These are phyloP conservation scores for Leucocoprinus birnbaumii DNA, from an alignment of 768 basidiomycete genomes.

Conservation along the genomic window DNA sequence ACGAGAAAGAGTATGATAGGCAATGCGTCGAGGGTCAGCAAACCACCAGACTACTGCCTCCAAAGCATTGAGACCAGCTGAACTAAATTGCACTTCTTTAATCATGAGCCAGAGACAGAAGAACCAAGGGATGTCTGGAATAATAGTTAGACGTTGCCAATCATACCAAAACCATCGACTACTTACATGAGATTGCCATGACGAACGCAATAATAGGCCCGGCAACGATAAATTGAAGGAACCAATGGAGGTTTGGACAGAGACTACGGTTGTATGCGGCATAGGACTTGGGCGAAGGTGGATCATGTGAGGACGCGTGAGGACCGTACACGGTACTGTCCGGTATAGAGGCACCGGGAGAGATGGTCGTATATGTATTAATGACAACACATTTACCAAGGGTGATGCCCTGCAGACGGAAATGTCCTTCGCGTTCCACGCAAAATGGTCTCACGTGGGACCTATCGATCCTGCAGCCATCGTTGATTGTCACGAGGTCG, in stretches of 20 bases:
- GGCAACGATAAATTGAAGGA: slow-evolving; percentile 33
- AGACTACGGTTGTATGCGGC: slow-evolving; percentile 38
- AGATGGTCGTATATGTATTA: slow-evolving; percentile 42
- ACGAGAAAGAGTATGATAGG: slow-evolving; percentile 36
- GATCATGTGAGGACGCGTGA: slow-evolving; percentile 41
- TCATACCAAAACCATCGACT: too few species aligned
- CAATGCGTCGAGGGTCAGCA: slow-evolving; percentile 33
- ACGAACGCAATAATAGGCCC: slow-evolving; percentile 37
- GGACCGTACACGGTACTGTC: slow-evolving; percentile 40
- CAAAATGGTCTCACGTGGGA: slow-evolving; percentile 39
- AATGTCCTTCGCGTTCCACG: slow-evolving; percentile 41
- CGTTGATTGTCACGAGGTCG: slow-evolving; percentile 40
- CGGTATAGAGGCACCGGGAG: slow-evolving; percentile 36
- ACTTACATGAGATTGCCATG: slow-evolving; percentile 30
- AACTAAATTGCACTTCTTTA: slow-evolving; percentile 24
- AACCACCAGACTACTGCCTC: slow-evolving; percentile 43
- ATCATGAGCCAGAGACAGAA: slow-evolving; percentile 37
- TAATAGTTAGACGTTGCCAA: neutral
- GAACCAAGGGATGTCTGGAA: slow-evolving; percentile 41
- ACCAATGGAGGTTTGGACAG: slow-evolving; percentile 25
- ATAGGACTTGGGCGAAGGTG: slow-evolving; percentile 31
- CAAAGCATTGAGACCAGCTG: slow-evolving; percentile 26
- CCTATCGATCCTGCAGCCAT: slow-evolving; percentile 42
- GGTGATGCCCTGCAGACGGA: slow-evolving; percentile 35
- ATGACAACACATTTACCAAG: slow-evolving; percentile 35